Conservation (phyloP, 2,329 filamentous ascomycete species). For the Dactylonectria macrodidyma region DNA sequence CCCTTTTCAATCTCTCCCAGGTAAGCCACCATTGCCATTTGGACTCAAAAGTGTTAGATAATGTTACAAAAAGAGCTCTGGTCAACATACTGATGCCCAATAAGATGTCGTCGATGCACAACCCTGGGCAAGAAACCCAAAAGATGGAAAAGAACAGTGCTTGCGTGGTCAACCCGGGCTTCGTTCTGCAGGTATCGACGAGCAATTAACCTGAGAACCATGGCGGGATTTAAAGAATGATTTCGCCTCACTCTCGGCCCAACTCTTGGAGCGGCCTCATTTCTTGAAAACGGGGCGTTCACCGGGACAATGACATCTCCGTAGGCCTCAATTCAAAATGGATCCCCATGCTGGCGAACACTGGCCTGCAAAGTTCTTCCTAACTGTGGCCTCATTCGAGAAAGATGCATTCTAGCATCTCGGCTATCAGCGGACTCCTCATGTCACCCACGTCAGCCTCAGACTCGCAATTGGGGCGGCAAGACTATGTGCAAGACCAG, state of each 20-base stretch:
- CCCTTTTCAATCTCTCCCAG: not conserved
- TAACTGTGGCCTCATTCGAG: not conserved
- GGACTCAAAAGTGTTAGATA: conserved; percentile 1
- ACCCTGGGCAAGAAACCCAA: not conserved
- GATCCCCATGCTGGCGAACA: not conserved
- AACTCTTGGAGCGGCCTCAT: not conserved
- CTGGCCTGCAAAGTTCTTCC: too few relatives aligned
- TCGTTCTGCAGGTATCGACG: not conserved
- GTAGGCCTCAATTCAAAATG: not conserved
- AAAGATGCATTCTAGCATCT: not conserved
- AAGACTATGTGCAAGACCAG: not conserved
- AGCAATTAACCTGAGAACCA: not conserved
- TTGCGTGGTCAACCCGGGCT: not conserved
- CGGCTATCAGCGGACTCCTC: not conserved
- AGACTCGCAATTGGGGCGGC: not conserved
- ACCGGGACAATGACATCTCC: not conserved
- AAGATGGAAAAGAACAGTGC: not conserved
- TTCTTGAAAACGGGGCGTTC: conserved; percentile 7
- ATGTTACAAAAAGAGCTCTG: not conserved
- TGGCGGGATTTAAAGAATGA: not conserved
- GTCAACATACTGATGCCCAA: conserved; percentile 1
- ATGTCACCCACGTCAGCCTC: not conserved
- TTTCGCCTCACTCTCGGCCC: not conserved
- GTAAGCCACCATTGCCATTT: not conserved
- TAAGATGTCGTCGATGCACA: not conserved